Percentiles rank a stretch among this genome's conserved stretches.
phyloP scores from a whole-genome alignment of 345 rosid species.

The Brassica nigra region DNA sequence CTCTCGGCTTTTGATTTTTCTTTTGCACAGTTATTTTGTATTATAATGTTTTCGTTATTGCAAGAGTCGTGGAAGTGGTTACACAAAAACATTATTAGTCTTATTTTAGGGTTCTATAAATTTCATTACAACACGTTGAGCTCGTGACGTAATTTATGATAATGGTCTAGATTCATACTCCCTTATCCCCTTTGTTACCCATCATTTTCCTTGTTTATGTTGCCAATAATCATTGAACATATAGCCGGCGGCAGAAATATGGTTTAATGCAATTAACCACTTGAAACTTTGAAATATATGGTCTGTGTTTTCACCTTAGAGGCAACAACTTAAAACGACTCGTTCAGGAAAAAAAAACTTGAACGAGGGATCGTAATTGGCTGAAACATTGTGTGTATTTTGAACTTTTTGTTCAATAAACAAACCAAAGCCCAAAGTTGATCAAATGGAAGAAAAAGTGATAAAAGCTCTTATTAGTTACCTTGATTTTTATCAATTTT shows the following conservation, averaged over 20 bases:
- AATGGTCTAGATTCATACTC: slow-evolving; percentile 25
- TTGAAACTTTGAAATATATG: neutral
- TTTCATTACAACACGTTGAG: slow-evolving; percentile 24
- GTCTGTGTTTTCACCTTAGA: neutral
- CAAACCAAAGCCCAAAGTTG: neutral
- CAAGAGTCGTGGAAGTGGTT: slow-evolving; percentile 22
- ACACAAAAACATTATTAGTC: slow-evolving; percentile 2
- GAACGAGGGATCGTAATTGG: too few relatives aligned
- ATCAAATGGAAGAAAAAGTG: neutral
- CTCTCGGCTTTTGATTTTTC: slow-evolving; percentile 48
- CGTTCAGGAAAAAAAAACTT: too few relatives aligned
- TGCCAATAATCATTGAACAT: slow-evolving; percentile 16
- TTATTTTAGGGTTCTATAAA: neutral
- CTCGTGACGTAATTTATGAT: slow-evolving; percentile 5
- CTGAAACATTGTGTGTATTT: too few relatives aligned
- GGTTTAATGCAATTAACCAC: neutral
- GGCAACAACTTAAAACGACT: neutral
- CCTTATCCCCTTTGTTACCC: neutral
- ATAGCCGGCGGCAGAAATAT: neutral
- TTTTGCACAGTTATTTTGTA: neutral
- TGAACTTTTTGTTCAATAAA: neutral
- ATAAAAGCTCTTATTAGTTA: neutral
- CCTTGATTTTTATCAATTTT: neutral
- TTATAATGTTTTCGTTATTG: neutral
- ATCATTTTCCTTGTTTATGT: neutral